Conservation (phyloP, 2,329 filamentous ascomycete species). For the Ophiostoma sp. region DNA sequence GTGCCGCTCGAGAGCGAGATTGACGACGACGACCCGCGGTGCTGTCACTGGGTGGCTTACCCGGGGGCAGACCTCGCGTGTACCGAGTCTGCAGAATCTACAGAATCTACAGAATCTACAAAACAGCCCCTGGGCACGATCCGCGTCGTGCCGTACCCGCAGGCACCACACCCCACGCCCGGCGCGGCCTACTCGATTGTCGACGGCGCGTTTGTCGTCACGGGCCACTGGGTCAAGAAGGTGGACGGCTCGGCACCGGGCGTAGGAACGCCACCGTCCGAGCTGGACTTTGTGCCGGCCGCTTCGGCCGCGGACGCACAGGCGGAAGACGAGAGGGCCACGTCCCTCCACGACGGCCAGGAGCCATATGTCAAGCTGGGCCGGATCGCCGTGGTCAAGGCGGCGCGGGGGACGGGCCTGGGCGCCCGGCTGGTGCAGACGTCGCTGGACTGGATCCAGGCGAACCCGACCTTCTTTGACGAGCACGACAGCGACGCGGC, state of each 20-base stretch:
- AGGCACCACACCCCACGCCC: slow-evolving; percentile 56
- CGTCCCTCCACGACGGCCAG: slow-evolving; percentile 51
- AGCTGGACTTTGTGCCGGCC: slow-evolving; percentile 23
- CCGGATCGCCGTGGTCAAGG: slow-evolving; percentile 63
- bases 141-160: slow-evolving; percentile 75
- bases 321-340: slow-evolving; percentile 40
- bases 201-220: slow-evolving; percentile 38
- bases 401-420: slow-evolving; percentile 61
- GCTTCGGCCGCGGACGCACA: slow-evolving; percentile 23
- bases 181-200: slow-evolving; percentile 43
- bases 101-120: slow-evolving; percentile 21
- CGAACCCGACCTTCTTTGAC: slow-evolving; percentile 54
- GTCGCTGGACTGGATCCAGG: slow-evolving; percentile 61
- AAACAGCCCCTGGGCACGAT: slow-evolving; percentile 61
- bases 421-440: slow-evolving; percentile 61
- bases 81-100: not conserved
- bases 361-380: slow-evolving; percentile 82
- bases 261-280: slow-evolving; percentile 25
- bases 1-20: slow-evolving; percentile 64
- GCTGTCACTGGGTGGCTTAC: slow-evolving; percentile 87
- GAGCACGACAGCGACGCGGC: slow-evolving; percentile 41
- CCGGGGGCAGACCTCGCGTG: slow-evolving; percentile 36
- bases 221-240: slow-evolving; percentile 28
- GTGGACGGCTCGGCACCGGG: slow-evolving; percentile 26
- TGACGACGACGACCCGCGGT: slow-evolving; percentile 72